Evolutionary conservation across 805 yeast species (phyloP).

Genomic region (Suhomyces sp.): DNA sequence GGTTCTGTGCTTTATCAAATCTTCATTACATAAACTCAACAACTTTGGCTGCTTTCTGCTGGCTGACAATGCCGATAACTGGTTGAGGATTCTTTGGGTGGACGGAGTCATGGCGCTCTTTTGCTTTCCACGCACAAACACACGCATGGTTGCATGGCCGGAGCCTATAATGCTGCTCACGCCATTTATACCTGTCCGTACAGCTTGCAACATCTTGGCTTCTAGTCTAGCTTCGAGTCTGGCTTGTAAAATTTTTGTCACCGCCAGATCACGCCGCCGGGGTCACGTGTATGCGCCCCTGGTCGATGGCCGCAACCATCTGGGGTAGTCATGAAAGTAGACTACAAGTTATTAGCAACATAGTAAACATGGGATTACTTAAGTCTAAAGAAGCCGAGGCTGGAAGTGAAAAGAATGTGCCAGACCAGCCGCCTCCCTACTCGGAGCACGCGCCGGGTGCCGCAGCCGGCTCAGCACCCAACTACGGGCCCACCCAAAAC

Average conservation of each 20-base stretch:
- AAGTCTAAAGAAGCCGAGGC: not conserved
- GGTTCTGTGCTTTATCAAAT: slow-evolving; percentile 77
- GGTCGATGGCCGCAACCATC: not conserved
- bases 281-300: not conserved
- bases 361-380: not conserved
- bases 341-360: no score
- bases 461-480: not conserved
- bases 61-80: slow-evolving; percentile 81
- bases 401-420: not conserved
- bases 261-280: not conserved
- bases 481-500: not conserved
- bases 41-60: slow-evolving; percentile 84
- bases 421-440: slow-evolving; percentile 5
- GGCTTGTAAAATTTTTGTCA: not conserved
- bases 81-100: slow-evolving; percentile 46
- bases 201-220: not conserved
- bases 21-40: slow-evolving; percentile 73
- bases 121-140: slow-evolving; percentile 31
- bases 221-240: not conserved
- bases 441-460: not conserved
- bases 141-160: slow-evolving; percentile 2
- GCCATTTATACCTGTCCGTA: not conserved
- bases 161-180: not conserved
- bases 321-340: not conserved
- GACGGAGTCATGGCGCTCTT: slow-evolving; percentile 28